phyloP scores from a whole-genome alignment of 1,284 basidiomycete genomes.

The Fomitopsis pinicola region DNA sequence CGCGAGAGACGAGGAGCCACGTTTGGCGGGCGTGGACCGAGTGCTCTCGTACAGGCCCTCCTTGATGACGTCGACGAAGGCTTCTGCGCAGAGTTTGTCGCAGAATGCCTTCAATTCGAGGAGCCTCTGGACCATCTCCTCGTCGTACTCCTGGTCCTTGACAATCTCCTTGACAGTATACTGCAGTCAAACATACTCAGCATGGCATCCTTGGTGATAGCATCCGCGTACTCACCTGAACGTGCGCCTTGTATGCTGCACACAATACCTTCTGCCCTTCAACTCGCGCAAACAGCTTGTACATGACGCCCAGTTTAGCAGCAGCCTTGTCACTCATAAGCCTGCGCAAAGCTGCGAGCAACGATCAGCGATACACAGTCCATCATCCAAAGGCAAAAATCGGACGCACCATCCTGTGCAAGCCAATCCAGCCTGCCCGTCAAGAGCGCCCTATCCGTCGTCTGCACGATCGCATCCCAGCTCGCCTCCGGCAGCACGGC shows the following conservation, averaged over 20 bases:
- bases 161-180: conserved; percentile 52
- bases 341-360: conserved; percentile 47
- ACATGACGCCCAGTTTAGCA: conserved; percentile 52
- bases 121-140: conserved; percentile 77
- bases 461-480: conserved; percentile 43
- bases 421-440: conserved; percentile 51
- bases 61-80: conserved; percentile 38
- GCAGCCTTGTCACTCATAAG: conserved; percentile 52
- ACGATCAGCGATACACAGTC: neutral
- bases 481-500: conserved; percentile 49
- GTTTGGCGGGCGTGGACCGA: conserved; percentile 23
- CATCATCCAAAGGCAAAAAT: neutral
- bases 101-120: conserved; percentile 68
- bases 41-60: conserved; percentile 10
- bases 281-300: conserved; percentile 61
- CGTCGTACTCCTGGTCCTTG: conserved; percentile 51
- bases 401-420: conserved; percentile 47
- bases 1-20: neutral
- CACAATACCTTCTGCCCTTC: conserved; percentile 51
- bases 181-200: neutral
- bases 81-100: conserved; percentile 43
- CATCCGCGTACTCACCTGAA: conserved; percentile 38
- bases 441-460: conserved; percentile 51
- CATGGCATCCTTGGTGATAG: neutral
- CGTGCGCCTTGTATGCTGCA: conserved; percentile 58